Evolutionary conservation across 192 early-diverging fungal genomes (phyloP), one percentile per base, ranked within the genome.

Genomic region (Coemansia sp.): DNA sequence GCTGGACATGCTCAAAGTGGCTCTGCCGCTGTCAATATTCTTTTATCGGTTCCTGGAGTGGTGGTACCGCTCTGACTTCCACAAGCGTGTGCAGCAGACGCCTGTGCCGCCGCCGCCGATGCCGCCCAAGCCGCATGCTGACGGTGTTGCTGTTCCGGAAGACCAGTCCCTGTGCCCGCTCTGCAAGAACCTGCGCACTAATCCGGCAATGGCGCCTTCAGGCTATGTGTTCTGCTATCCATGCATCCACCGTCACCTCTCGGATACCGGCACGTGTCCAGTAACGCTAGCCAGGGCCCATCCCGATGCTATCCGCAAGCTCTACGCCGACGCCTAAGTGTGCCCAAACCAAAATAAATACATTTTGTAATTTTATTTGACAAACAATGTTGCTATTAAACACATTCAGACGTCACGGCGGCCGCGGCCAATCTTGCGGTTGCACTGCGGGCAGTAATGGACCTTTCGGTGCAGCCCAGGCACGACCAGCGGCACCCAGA

Each of bases 191-290:
- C 73, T 72, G 10, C 84, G 93, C 58, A 91, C 87, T 26, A 98
- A 98, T 72, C 90, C 94, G 4, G 90, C 95, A 7, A 89, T 93
- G 50, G 69, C 94, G 25, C 82, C 91, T 12, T 87, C 94, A 7
- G 95, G 95, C 12, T 96, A 93, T 65, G 94, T 94, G 11, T 96
- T 90, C 61, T 98, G 95, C 75, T 98, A 98, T 72, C 88, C 90
- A 6, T 98, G 94, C 77, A 85, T 92, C 7, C 90, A 87, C 75
- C 83, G 82, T 35, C 87, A 90, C 59, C 85, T 96, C 7, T 85
- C 88, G 17, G 87, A 89, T 17, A 70, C 86, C 62, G 80, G 82
- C 14, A 60, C 85, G 7, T 97, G 95, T 54, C 95, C 95, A 8
- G 85, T 97, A 4, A 92, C 93, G 3, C 76, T 86, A 71, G 75